Evolutionary conservation across 352 stramenopile genomes (phyloP), one percentile per base, ranked within the genome.

Genomic region (Phytophthora hibernalis): DNA sequence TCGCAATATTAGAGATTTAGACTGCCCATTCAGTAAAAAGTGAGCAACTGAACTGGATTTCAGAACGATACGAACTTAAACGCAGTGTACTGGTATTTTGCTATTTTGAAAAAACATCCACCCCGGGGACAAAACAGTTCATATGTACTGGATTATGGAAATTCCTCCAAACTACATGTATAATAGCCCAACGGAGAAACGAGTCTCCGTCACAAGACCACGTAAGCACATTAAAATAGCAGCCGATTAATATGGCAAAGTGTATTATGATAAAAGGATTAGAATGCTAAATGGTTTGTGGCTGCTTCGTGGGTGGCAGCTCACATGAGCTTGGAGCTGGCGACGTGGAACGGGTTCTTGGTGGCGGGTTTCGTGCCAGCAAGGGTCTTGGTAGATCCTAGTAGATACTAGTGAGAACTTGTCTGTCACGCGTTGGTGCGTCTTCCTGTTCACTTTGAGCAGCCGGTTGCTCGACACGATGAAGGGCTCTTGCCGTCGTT

Each of bases 401-500:
- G 70, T 37, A 92, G 72, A 57, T 92, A 90, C 53, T 84, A 91
- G 75, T 37, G 84, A 92, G 65, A 91, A 91, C 37, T 89, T 70
- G 52, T 87, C 77, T 33, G 78, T 76, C 42, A 88, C 71, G 28
- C 77, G 52, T 20, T 79, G 63, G 62, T 58, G 20, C 37, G 61
- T 45, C 55, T 68, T 72, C 59, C 62, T 74, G 45, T 42, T 59
- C 11, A 74, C 47, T 28, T 84, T 81, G 11, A 89, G 61, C 51
- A 91, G 64, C 54, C 67, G 66, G 56, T 90, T 69, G 58, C 81
- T 91, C 53, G 74, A 74, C 40, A 89, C 81, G 22, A 85, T 49
- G 61, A 93, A 93, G 82, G 82, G 71, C 63, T 93, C 66, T 89
- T 90, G 61, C 82, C 84, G 43, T 60, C 81, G 54, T 92, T 92